A percentile compares a stretch with the other conserved stretches of the same genome.
These are phyloP conservation scores for Xylaria sp. DNA, from an alignment of 2,329 filamentous ascomycete genomes.

Conservation along the genomic window DNA sequence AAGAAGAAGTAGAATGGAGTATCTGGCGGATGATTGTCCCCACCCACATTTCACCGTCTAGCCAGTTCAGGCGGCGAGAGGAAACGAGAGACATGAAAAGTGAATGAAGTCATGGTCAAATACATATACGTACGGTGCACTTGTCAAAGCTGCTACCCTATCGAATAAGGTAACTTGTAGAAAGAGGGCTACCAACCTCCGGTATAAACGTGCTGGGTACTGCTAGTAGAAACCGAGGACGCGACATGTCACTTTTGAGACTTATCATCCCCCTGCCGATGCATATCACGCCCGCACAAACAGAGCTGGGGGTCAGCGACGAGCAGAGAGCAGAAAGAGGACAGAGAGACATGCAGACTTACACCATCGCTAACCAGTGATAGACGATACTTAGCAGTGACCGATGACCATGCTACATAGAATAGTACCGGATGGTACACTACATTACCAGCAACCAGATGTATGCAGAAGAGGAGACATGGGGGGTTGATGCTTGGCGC, in stretches of 20 bases:
- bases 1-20: constrained; percentile 45
- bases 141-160: constrained; percentile 25
- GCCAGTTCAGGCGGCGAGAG: constrained; percentile 36
- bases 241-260: constrained; percentile 34
- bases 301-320: constrained; percentile 16
- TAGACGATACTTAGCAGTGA: constrained; percentile 29
- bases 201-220: constrained; percentile 18
- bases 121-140: constrained; percentile 31
- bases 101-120: constrained; percentile 26
- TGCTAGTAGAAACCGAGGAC: not conserved
- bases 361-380: constrained; percentile 21
- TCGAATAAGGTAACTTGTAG: constrained; percentile 28
- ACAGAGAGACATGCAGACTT: constrained; percentile 11
- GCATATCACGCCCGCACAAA: constrained; percentile 37
- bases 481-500: constrained; percentile 46
- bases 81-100: constrained; percentile 23
- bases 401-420: constrained; percentile 21
- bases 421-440: constrained; percentile 10
- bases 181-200: constrained; percentile 24
- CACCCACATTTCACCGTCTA: constrained; percentile 39
- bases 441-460: constrained; percentile 32
- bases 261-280: constrained; percentile 24
- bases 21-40: constrained; percentile 35
- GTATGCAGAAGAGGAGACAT: constrained; percentile 43
- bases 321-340: constrained; percentile 8